Percentiles rank a stretch among this genome's conserved stretches.
Evolutionary conservation across 2,329 filamentous ascomycete genomes (phyloP).

Genomic region (Trichoderma semiorbis): DNA sequence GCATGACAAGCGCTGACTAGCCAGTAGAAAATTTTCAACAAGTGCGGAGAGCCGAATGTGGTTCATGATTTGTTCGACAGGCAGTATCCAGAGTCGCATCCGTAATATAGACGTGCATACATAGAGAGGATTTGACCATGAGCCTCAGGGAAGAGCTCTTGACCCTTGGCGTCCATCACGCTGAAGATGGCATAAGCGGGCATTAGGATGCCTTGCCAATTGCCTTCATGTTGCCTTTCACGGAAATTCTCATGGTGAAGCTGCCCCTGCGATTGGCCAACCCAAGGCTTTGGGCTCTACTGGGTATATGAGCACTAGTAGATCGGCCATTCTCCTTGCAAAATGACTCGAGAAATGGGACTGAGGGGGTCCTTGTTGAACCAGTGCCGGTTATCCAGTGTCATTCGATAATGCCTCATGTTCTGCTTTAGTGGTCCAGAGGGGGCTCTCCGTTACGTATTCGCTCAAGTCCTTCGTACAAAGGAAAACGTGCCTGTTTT

Average conservation of each 20-base stretch:
- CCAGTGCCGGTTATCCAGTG: not conserved
- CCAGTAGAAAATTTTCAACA: not conserved
- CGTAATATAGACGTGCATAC: not conserved
- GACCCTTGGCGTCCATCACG: not conserved
- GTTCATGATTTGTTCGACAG: not conserved
- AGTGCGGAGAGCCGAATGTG: not conserved
- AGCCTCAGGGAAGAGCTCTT: not conserved
- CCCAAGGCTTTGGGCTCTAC: not conserved
- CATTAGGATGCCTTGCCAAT: no score
- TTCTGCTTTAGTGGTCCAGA: not conserved
- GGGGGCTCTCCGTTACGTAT: not conserved
- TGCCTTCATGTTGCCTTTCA: not conserved
- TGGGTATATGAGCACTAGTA: not conserved
- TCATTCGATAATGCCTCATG: not conserved
- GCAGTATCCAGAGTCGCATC: not conserved
- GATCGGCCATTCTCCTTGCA: not conserved
- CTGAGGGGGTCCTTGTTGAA: not conserved
- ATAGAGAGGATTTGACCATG: no score
- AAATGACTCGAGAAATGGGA: not conserved
- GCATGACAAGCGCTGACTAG: constrained; percentile 13
- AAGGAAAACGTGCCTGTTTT: not conserved
- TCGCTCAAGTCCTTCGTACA: not conserved
- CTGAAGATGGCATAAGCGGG: not conserved
- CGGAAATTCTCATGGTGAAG: not conserved
- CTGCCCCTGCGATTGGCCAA: not conserved